Conservation (phyloP, 768 basidiomycete genomes). For the Auricularia heimuer region DNA sequence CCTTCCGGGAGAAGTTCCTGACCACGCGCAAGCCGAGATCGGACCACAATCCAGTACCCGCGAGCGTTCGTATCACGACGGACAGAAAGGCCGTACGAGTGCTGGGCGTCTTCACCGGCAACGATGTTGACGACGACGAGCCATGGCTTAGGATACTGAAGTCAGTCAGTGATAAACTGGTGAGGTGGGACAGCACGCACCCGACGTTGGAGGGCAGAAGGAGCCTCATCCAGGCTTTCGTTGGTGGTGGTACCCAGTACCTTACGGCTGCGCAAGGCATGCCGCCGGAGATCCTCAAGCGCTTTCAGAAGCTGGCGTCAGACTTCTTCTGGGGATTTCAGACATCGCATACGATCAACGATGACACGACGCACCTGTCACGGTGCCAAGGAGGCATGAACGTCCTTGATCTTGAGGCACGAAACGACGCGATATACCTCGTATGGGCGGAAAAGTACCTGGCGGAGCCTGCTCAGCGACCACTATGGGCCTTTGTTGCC, state of each 20-base stretch:
- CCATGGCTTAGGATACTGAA: conserved; percentile 22
- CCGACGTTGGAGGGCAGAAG: conserved; percentile 22
- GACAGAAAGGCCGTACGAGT: conserved; percentile 22
- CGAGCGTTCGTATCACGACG: conserved; percentile 16
- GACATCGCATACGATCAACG: neutral
- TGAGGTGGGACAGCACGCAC: conserved; percentile 17
- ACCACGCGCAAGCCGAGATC: neutral
- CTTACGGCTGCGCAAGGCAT: conserved; percentile 27
- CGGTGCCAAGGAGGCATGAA: neutral
- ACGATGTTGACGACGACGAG: conserved; percentile 13
- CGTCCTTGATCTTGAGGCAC: conserved; percentile 1
- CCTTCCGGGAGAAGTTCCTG: conserved; percentile 8
- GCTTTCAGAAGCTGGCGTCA: conserved; percentile 13
- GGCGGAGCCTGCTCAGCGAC: conserved; percentile 5
- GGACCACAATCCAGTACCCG: conserved; percentile 7
- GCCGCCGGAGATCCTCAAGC: conserved; percentile 19
- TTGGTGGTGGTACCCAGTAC: conserved; percentile 28
- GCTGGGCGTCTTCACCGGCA: conserved; percentile 26
- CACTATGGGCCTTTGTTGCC: conserved; percentile 22
- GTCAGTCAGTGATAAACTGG: conserved; percentile 15
- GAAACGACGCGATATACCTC: conserved; percentile 8
- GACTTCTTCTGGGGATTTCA: conserved; percentile 22
- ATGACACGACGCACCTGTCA: neutral
- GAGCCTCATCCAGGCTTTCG: conserved; percentile 18
- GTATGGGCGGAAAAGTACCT: conserved; percentile 16